Percentiles rank a stretch among this genome's conserved stretches.
Evolutionary conservation across 1,284 basidiomycete species (phyloP).

Genomic region (Papiliotrema fonsecae): DNA sequence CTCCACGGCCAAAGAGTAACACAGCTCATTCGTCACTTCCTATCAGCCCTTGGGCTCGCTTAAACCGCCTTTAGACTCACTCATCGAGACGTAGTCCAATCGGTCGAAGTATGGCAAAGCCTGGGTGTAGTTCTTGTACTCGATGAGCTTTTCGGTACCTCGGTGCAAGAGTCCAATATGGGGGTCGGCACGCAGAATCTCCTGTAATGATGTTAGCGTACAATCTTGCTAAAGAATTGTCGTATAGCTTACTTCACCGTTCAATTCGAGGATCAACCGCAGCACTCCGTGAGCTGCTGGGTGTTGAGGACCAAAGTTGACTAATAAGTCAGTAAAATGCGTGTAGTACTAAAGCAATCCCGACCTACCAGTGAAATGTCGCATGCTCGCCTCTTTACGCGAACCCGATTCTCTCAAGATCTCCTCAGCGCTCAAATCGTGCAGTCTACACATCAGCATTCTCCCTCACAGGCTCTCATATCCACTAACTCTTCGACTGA

Average conservation of each 20-base stretch:
- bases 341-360: background rate
- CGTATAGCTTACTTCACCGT: slow-evolving; percentile 64
- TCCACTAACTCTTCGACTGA: slow-evolving; percentile 47
- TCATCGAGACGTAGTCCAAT: slow-evolving; percentile 99
- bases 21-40: slow-evolving; percentile 89
- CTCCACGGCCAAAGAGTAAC: slow-evolving; percentile 95
- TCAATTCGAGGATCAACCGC: slow-evolving; percentile 93
- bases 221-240: background rate
- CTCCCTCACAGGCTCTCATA: background rate
- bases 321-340: slow-evolving; percentile 48
- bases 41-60: background rate
- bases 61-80: slow-evolving; percentile 53
- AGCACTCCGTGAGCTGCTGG: slow-evolving; percentile 98
- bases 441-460: slow-evolving; percentile 50
- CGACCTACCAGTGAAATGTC: slow-evolving; percentile 78
- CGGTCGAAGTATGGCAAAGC: slow-evolving; percentile 99
- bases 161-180: slow-evolving; percentile 95
- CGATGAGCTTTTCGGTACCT: slow-evolving; percentile 97
- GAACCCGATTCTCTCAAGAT: slow-evolving; percentile 71
- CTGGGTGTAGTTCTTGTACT: slow-evolving; percentile 98
- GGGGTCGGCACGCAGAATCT: slow-evolving; percentile 83
- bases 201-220: slow-evolving; percentile 39
- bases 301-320: slow-evolving; percentile 96
- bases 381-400: slow-evolving; percentile 72
- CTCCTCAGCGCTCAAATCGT: slow-evolving; percentile 68